phyloP scores from a whole-genome alignment of 768 basidiomycete genomes.

The Suillus hirtellus region DNA sequence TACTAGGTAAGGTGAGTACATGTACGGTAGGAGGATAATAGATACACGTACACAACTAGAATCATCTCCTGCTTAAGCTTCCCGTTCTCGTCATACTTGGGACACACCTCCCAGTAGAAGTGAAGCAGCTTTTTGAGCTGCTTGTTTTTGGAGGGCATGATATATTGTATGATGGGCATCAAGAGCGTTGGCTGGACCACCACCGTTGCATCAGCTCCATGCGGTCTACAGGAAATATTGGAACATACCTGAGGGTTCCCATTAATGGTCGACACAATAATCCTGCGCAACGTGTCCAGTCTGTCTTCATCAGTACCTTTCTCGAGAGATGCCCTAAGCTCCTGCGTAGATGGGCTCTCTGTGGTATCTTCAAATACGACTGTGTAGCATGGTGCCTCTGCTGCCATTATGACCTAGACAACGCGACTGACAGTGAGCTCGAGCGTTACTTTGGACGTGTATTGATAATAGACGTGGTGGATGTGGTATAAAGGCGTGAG shows the following conservation, averaged over 20 bases:
- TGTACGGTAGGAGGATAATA: conserved; percentile 14
- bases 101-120: conserved; percentile 98
- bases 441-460: not conserved
- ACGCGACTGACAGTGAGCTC: not conserved
- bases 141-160: conserved; percentile 82
- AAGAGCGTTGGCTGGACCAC: not conserved
- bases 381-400: not conserved
- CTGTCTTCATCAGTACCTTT: not conserved
- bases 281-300: not conserved
- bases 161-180: conserved; percentile 1
- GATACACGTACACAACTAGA: conserved; percentile 81
- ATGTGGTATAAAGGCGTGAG: not conserved
- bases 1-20: conserved; percentile 47
- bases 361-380: not conserved
- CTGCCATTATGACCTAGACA: not conserved
- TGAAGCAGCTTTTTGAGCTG: conserved; percentile 92
- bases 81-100: conserved; percentile 95
- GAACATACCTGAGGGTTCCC: conserved; percentile 43
- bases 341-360: not conserved
- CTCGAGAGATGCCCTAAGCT: not conserved
- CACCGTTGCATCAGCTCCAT: not conserved
- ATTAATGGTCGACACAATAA: not conserved
- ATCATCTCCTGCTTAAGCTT: conserved; percentile 99
- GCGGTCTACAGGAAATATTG: not conserved
- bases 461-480: not conserved